phyloP scores from a whole-genome alignment of 495 filamentous ascomycete species.

The Penicillium verhagenii region DNA sequence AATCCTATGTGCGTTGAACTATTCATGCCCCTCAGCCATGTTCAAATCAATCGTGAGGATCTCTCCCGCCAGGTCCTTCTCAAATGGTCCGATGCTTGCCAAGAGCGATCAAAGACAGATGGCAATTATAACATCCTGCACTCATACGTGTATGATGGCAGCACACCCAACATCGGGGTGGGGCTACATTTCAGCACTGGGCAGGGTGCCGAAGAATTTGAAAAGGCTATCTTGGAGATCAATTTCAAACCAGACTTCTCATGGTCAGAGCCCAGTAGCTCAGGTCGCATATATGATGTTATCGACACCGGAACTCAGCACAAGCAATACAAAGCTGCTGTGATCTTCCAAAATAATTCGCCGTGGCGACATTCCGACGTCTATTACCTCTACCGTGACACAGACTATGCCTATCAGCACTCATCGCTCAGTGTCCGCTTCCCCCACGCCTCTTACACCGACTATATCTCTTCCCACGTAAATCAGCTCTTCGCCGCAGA shows the following conservation, averaged over 20 bases:
- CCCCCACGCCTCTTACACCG: conserved; percentile 29
- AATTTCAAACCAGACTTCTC: conserved; percentile 24
- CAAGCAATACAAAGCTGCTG: conserved; percentile 38
- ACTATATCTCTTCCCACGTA: conserved; percentile 40
- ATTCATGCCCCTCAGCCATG: conserved; percentile 39
- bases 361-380: conserved; percentile 34
- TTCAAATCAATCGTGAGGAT: conserved; percentile 33
- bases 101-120: conserved; percentile 34
- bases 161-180: conserved; percentile 34
- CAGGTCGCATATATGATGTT: conserved; percentile 33
- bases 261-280: conserved; percentile 27
- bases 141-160: conserved; percentile 39
- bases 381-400: conserved; percentile 36
- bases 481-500: conserved; percentile 34
- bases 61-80: conserved; percentile 31
- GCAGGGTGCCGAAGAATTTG: conserved; percentile 32
- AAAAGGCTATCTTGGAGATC: conserved; percentile 27
- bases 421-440: conserved; percentile 27
- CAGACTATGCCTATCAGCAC: conserved; percentile 34
- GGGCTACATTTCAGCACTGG: conserved; percentile 28
- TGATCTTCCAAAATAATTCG: conserved; percentile 23
- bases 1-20: conserved; percentile 34
- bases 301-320: conserved; percentile 32
- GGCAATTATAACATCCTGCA: conserved; percentile 36
- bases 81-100: conserved; percentile 45